Percentiles rank a stretch among this genome's conserved stretches.
Evolutionary conservation across 257 asterid species (phyloP).

Genomic region (Solanum ossicruentum): DNA sequence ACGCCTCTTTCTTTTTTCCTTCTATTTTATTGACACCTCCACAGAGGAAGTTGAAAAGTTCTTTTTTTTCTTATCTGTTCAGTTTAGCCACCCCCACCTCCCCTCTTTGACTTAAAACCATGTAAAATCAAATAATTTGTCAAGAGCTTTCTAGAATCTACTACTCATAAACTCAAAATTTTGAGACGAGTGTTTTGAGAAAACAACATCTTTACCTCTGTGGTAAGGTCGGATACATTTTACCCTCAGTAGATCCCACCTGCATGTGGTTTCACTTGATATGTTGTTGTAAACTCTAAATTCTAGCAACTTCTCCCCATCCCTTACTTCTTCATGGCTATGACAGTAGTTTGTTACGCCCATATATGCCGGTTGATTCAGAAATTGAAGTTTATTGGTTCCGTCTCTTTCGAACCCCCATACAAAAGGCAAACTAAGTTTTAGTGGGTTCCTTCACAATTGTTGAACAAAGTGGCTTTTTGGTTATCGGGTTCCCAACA

Average conservation of each 20-base stretch:
- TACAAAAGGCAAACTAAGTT: neutral
- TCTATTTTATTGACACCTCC: neutral
- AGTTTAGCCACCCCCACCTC: neutral
- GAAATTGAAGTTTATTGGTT: neutral
- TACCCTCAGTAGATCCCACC: no score
- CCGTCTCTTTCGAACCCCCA: neutral
- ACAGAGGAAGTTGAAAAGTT: neutral
- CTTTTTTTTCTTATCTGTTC: neutral
- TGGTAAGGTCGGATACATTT: no score
- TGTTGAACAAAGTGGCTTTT: neutral
- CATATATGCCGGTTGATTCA: neutral
- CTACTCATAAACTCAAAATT: neutral
- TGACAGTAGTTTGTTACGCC: neutral
- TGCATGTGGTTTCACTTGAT: rapidly evolving
- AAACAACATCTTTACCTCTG: no score
- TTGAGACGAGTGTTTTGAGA: no score
- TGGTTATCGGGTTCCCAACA: neutral
- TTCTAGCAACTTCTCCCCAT: neutral
- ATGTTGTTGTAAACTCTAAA: neutral
- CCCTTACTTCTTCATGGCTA: no score
- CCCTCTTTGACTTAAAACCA: neutral
- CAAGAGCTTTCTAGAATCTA: neutral
- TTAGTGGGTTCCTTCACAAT: neutral
- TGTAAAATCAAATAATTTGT: neutral
- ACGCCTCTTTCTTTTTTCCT: neutral